Evolutionary conservation across 192 early-diverging fungal genomes (phyloP).

Genomic region (Coemansia sp.): DNA sequence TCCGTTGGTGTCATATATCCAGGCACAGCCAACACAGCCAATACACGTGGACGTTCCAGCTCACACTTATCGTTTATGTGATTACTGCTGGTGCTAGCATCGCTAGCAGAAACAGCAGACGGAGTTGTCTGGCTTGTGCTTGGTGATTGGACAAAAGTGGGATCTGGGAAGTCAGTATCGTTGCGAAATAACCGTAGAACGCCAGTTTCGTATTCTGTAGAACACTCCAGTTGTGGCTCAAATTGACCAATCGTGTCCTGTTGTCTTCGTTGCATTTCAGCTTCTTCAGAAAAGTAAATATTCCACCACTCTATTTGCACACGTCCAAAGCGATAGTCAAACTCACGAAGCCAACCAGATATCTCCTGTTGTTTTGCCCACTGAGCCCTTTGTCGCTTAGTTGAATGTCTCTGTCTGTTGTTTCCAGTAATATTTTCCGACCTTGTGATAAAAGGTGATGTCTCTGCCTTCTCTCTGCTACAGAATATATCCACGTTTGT

Average conservation of each 20-base stretch:
- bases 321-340: slow-evolving; percentile 32
- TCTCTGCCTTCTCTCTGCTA: neutral
- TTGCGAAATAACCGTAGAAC: slow-evolving; percentile 31
- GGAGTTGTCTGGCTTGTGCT: neutral
- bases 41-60: slow-evolving; percentile 19
- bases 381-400: slow-evolving; percentile 1
- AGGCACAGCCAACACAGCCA: slow-evolving; percentile 85
- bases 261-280: neutral
- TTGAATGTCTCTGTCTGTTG: neutral
- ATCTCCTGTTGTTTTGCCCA: slow-evolving; percentile 6
- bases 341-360: neutral
- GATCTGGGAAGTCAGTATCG: neutral
- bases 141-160: neutral
- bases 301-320: slow-evolving; percentile 40
- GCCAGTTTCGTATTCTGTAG: slow-evolving; percentile 16
- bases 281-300: neutral
- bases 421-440: neutral
- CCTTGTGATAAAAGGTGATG: neutral
- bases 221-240: slow-evolving; percentile 7
- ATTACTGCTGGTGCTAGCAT: neutral
- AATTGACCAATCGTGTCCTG: slow-evolving; percentile 6
- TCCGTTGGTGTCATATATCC: slow-evolving; percentile 86
- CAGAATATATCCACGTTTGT: slow-evolving; percentile 14
- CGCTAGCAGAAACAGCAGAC: neutral
- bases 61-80: neutral